phyloP scores from a whole-genome alignment of 176 grass and related monocot species.

The Tillandsia leiboldiana region DNA sequence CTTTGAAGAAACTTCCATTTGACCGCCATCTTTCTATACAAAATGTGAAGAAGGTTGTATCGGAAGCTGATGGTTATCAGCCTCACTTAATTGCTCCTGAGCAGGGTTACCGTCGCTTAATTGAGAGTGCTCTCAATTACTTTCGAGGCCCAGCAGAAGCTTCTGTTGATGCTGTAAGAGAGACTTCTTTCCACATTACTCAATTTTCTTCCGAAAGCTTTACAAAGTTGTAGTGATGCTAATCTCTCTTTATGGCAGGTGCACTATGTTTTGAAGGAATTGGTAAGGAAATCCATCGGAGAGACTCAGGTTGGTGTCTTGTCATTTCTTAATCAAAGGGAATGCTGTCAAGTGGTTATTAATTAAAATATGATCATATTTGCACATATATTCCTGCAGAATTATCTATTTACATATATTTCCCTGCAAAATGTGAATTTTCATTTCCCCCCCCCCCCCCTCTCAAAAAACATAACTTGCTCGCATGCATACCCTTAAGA shows the following conservation, averaged over 20 bases:
- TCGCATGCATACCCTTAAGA: no score
- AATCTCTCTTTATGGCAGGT: conserved; percentile 41
- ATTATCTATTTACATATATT: no score
- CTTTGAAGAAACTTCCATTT: conserved; percentile 87
- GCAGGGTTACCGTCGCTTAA: conserved; percentile 88
- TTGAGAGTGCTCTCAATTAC: conserved; percentile 84
- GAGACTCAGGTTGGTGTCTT: conserved; percentile 62
- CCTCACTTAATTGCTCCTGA: conserved; percentile 97
- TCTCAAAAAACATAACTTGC: no score
- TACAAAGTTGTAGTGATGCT: conserved; percentile 2
- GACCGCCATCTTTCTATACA: conserved; percentile 66
- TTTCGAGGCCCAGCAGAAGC: conserved; percentile 95
- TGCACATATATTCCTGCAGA: no score
- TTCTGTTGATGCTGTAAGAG: conserved; percentile 89
- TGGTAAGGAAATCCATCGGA: conserved; percentile 87
- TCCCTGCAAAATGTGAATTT: no score
- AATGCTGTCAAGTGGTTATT: not conserved
- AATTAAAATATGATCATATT: no score
- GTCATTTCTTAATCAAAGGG: conserved; percentile 1
- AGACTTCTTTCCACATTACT: conserved; percentile 7
- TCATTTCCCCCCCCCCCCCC: no score
- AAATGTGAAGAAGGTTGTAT: conserved; percentile 84
- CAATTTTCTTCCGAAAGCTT: not conserved
- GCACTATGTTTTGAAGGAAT: conserved; percentile 84
- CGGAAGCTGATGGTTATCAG: conserved; percentile 93